Percentiles rank a stretch among this genome's conserved stretches.
phyloP scores from a whole-genome alignment of 768 basidiomycete species.

The Termitomyces sp. region DNA sequence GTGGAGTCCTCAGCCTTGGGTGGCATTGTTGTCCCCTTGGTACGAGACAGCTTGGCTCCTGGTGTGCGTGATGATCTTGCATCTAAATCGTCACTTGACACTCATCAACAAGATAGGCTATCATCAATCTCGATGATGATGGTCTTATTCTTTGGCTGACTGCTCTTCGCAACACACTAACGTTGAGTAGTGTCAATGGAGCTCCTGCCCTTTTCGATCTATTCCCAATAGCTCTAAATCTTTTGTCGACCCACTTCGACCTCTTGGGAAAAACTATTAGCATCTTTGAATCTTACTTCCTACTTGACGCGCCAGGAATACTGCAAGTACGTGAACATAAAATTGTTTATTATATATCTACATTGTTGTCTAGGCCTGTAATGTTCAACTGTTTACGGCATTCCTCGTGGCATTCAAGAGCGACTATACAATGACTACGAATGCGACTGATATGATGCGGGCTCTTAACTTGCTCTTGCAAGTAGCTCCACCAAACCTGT shows the following conservation, averaged over 20 bases:
- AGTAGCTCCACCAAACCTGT: constrained; percentile 52
- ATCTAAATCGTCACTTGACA: background rate
- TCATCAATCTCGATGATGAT: constrained; percentile 73
- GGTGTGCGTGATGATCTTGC: constrained; percentile 31
- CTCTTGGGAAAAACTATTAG: constrained; percentile 60
- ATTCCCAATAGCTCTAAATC: constrained; percentile 53
- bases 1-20: constrained; percentile 52
- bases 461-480: constrained; percentile 58
- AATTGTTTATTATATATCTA: background rate
- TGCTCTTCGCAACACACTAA: constrained; percentile 59
- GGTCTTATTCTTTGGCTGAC: constrained; percentile 70
- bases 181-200: constrained; percentile 41
- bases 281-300: constrained; percentile 72
- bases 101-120: constrained; percentile 35
- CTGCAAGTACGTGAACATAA: constrained; percentile 46
- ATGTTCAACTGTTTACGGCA: constrained; percentile 52
- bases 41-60: constrained; percentile 58
- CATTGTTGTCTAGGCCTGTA: constrained; percentile 36
- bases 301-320: constrained; percentile 60
- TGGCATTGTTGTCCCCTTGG: constrained; percentile 53
- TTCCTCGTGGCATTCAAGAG: constrained; percentile 46
- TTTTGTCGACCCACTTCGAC: constrained; percentile 68
- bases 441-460: constrained; percentile 59
- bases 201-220: constrained; percentile 53
- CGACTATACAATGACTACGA: constrained; percentile 37